Evolutionary conservation across 306 rosid genomes (phyloP), one percentile per base, ranked within the genome.

Genomic region (Vigna radiata): DNA sequence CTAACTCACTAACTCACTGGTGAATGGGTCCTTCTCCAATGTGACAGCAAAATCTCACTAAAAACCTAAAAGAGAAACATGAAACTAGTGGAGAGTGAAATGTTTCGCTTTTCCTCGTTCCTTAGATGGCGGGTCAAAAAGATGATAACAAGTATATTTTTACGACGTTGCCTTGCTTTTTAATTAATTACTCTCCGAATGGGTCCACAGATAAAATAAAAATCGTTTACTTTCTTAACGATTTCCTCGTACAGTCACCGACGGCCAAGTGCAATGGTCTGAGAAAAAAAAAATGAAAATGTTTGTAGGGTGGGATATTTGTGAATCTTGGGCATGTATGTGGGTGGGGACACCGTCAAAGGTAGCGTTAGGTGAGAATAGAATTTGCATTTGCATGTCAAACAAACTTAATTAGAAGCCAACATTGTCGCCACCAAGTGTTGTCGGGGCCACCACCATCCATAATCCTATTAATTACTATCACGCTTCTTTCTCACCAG

Each of bases 291-390:
- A 4, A 41, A 6, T 9, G 6, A 47, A 44, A 43, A 43, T 13
- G 44, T 68, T 33, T 3, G 49, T 44, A 44, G 41, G 68, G 60
- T 58, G 18, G 47, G 68, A 89, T 69, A 84, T 76, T 14, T 87
- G 77, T 72, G 41, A 76, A 85, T 80, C 41, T 80, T 64, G 44
- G 46, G 2, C 39, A 52, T 77, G 81, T 68, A 62, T 76, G 85
- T 76, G 39, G 81, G 84, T 89, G 68, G 97, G 97, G 92, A 86
- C 91, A 86, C 91, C 85, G 79, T 81, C 79, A 81, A 81, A 62
- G 49, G 27, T 63, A 79, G 66, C 68, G 92, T 85, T 86, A 41
- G 92, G 93, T 91, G 58, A 73, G 61, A 64, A 68, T 80, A 55
- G 44, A 66, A 50, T 67, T 75, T 81, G 75, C 43, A 79, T 75